These are phyloP conservation scores for Magnusiomyces clavatus DNA, from an alignment of 1,139 yeast species.

Conservation along the genomic window DNA sequence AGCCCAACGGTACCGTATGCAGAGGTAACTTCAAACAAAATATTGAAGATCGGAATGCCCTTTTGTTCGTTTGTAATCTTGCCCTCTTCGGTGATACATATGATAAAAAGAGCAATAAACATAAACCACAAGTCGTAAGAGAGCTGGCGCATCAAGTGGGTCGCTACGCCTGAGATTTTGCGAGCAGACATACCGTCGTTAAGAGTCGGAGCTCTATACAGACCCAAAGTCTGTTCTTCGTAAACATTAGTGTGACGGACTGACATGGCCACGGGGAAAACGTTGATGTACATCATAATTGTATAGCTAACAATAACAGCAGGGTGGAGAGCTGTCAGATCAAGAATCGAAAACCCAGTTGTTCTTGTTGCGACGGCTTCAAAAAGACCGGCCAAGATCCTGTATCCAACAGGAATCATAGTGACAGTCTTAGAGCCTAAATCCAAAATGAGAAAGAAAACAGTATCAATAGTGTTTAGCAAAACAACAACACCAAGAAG, in stretches of 20 bases:
- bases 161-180: conserved; percentile 56
- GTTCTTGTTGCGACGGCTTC: conserved; percentile 93
- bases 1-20: conserved; percentile 97
- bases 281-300: conserved; percentile 98
- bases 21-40: conserved; percentile 81
- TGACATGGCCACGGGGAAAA: conserved; percentile 89
- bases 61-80: conserved; percentile 42
- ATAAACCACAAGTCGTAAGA: conserved; percentile 95
- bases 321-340: conserved; percentile 65
- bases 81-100: conserved; percentile 77
- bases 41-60: conserved; percentile 59
- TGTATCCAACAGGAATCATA: conserved; percentile 52
- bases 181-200: conserved; percentile 16
- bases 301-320: conserved; percentile 90
- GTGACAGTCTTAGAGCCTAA: conserved; percentile 40
- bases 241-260: conserved; percentile 95
- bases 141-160: conserved; percentile 84
- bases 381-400: conserved; percentile 73
- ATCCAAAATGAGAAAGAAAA: conserved; percentile 74
- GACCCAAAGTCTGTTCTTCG: conserved; percentile 91
- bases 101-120: conserved; percentile 73
- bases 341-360: conserved; percentile 76
- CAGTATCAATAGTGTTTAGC: conserved; percentile 68
- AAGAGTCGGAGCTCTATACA: conserved; percentile 44
- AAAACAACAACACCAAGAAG: conserved; percentile 62